These are phyloP conservation scores for Glycine latifolia DNA, from an alignment of 306 rosid genomes.

Conservation along the genomic window DNA sequence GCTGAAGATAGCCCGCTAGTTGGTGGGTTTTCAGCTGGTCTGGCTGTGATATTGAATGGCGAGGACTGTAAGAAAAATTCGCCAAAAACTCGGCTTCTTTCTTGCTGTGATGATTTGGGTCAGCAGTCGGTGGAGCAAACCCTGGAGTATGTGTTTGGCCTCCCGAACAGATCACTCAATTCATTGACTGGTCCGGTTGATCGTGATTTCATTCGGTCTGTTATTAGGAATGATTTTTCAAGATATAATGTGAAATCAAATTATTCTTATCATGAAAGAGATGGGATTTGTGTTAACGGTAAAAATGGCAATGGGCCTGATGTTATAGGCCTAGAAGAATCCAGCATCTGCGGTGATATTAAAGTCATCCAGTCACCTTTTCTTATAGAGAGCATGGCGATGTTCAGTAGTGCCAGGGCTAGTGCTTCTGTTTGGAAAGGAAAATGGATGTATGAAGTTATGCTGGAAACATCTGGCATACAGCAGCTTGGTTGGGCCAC, in stretches of 20 bases:
- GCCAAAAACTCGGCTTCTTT: constrained; percentile 70
- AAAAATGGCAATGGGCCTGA: constrained; percentile 54
- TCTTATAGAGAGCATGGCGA: constrained; percentile 83
- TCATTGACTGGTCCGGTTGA: constrained; percentile 66
- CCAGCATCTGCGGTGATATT: constrained; percentile 84
- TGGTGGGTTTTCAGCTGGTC: constrained; percentile 93
- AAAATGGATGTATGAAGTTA: constrained; percentile 98
- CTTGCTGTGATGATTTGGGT: constrained; percentile 78
- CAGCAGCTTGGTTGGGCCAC: constrained; percentile 99
- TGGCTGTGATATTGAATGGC: constrained; percentile 81
- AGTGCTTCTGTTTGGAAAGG: constrained; percentile 87
- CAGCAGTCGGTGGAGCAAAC: constrained; percentile 89
- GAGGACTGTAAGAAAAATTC: constrained; percentile 61
- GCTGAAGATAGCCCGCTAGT: constrained; percentile 75
- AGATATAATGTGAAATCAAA: constrained; percentile 46
- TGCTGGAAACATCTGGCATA: constrained; percentile 91
- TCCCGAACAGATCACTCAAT: constrained; percentile 74
- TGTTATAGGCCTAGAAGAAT: constrained; percentile 65
- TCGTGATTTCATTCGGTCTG: constrained; percentile 52
- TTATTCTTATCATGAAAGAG: constrained; percentile 48
- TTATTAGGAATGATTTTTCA: constrained; percentile 67
- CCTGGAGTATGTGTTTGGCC: constrained; percentile 85
- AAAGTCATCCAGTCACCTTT: constrained; percentile 65
- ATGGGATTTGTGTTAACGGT: constrained; percentile 56
- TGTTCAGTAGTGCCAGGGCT: constrained; percentile 96